Conservation (phyloP, 2,329 filamentous ascomycete genomes). For the Periconia sp. region DNA sequence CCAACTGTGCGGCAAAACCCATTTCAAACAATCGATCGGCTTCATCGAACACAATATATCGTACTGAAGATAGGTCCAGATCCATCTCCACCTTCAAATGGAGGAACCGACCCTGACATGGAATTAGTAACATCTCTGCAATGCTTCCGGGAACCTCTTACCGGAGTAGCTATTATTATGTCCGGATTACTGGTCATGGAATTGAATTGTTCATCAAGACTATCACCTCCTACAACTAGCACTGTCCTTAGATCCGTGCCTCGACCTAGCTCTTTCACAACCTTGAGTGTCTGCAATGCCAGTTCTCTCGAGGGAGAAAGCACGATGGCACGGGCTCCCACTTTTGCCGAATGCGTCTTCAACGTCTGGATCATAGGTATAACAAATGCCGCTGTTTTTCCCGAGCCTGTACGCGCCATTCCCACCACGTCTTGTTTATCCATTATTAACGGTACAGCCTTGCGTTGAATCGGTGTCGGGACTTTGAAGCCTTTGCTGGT, state of each 20-base stretch:
- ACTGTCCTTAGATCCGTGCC: slow-evolving; percentile 92
- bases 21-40: slow-evolving; percentile 97
- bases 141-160: slow-evolving; percentile 54
- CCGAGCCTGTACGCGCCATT: slow-evolving; percentile 98
- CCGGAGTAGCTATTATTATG: slow-evolving; percentile 94
- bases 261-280: slow-evolving; percentile 89
- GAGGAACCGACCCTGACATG: slow-evolving; percentile 59
- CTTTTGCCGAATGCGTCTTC: slow-evolving; percentile 81
- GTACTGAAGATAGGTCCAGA: slow-evolving; percentile 84
- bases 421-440: slow-evolving; percentile 95
- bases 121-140: neutral
- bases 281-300: slow-evolving; percentile 91
- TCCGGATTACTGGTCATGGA: slow-evolving; percentile 94
- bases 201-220: slow-evolving; percentile 90
- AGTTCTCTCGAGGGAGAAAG: slow-evolving; percentile 92
- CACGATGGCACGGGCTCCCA: slow-evolving; percentile 84
- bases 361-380: slow-evolving; percentile 97
- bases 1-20: slow-evolving; percentile 92
- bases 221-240: slow-evolving; percentile 90
- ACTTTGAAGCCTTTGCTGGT: slow-evolving; percentile 92
- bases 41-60: slow-evolving; percentile 96
- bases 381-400: slow-evolving; percentile 97
- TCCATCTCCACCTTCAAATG: slow-evolving; percentile 97
- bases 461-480: slow-evolving; percentile 95
- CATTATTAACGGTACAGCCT: slow-evolving; percentile 89